Evolutionary conservation across 139 green algal species (phyloP), one percentile per base, ranked within the genome.

Genomic region (Coelastrella sp.): DNA sequence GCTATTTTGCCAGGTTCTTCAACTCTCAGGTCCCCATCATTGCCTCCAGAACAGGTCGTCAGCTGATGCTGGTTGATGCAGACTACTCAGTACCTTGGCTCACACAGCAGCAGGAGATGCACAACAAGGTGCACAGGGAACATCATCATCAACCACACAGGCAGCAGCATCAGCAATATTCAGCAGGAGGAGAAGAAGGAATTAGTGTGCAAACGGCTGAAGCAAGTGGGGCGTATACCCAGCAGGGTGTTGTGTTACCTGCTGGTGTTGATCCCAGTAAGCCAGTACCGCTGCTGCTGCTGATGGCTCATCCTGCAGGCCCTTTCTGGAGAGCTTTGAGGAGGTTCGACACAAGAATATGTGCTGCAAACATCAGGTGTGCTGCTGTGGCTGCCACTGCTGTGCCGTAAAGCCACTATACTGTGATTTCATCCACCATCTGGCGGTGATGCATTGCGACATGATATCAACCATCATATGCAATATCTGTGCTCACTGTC

Each of bases 61-160:
- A 86, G 81, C 81, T 86, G 34, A 67, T 86, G 68, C 81, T 86
- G 13, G 50, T 48, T 43, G 81, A 86, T 43, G 13, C 43, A 37
- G 48, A 79, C 38, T 81, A 79, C 38, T n/a, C 37, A 0, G 50
- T 81, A 3, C 81, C 81, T 3, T 72, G 59, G 76, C 57, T 74
- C 11, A 45, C 30, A 48, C 53, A 83, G 6, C 76, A 83, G n/a
- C 76, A 83, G 57, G 51, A 83, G 76, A 53, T 60, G n/a, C 57
- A 83, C 13, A 40, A 74, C 4, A 60, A 57, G 15, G 25, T 23
- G 8, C 75, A 83, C 75, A 72, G 51, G 15, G 45, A 57, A 57
- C 45, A 57, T 13, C 19, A 72, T 23, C 45, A 57, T 13, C 19
- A 72, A 41, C 32, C 27, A 41, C 50, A 69, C 30, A 23, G 30